Percentiles rank a stretch among this genome's conserved stretches.
Conservation (phyloP, 306 rosid genomes). For the Prunus mongolica region DNA sequence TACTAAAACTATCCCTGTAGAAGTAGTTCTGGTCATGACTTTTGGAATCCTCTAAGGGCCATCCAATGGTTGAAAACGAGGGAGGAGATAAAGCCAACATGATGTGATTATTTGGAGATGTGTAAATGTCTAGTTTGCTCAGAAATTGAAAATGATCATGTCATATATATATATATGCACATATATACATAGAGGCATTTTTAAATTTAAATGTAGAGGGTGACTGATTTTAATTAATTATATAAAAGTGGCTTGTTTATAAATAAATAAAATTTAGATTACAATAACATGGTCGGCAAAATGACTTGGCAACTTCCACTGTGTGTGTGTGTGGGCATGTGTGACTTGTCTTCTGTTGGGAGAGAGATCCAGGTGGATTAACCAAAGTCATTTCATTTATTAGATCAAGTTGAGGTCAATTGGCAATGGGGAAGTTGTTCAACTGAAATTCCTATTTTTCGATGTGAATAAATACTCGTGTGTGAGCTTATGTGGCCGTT, state of each 20-base stretch:
- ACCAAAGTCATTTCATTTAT: too few relatives aligned
- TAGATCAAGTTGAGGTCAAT: too few relatives aligned
- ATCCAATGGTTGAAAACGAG: conserved; percentile 21
- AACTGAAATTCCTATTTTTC: too few relatives aligned
- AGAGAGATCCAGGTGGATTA: too few relatives aligned
- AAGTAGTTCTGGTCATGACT: conserved; percentile 10
- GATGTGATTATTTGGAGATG: background rate
- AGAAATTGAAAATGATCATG: background rate
- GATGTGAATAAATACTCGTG: too few relatives aligned
- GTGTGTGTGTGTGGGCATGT: background rate
- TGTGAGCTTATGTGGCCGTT: too few relatives aligned
- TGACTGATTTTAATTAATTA: background rate
- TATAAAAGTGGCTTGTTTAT: background rate
- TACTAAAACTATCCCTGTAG: background rate
- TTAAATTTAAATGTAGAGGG: background rate
- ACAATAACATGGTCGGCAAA: too few relatives aligned
- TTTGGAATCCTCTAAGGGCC: conserved; percentile 24
- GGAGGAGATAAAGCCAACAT: conserved; percentile 37
- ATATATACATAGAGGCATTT: background rate
- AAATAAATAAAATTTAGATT: too few relatives aligned
- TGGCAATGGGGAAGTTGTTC: too few relatives aligned
- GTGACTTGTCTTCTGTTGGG: too few relatives aligned
- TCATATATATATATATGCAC: background rate
- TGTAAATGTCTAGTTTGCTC: background rate
- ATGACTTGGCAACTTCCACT: too few relatives aligned